Evolutionary conservation across 164 flowering plant species (phyloP).

Genomic region (Hamamelis virginiana): DNA sequence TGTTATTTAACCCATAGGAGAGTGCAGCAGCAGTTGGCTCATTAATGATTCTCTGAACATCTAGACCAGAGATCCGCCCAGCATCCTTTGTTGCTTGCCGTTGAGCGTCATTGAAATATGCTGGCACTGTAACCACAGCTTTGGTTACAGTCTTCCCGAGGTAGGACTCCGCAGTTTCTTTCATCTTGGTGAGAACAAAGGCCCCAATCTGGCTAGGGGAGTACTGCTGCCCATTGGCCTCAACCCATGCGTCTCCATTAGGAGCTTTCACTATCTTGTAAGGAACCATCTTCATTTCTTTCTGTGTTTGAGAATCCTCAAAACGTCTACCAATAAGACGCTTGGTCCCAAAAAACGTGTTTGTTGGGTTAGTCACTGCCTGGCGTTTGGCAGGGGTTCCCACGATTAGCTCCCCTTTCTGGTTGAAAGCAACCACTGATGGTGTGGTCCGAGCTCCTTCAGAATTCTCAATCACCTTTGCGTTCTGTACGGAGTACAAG

Average conservation of each 20-base stretch:
- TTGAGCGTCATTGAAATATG: conserved; percentile 76
- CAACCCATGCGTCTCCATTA: conserved; percentile 82
- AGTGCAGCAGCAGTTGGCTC: conserved; percentile 83
- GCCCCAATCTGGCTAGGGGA: conserved; percentile 81
- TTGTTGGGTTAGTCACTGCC: conserved; percentile 70
- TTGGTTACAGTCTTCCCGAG: conserved; percentile 55
- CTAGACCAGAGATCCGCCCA: conserved; percentile 69
- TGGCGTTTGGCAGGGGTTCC: conserved; percentile 74
- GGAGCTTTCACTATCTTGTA: conserved; percentile 68
- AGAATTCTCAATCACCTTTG: conserved; percentile 69
- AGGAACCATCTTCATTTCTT: conserved; percentile 78
- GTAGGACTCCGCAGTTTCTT: conserved; percentile 72
- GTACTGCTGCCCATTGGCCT: conserved; percentile 59
- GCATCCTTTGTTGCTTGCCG: conserved; percentile 82
- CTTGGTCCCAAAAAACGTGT: conserved; percentile 61
- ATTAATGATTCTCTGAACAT: conserved; percentile 71
- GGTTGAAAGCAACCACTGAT: conserved; percentile 65
- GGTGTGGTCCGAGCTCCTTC: conserved; percentile 76
- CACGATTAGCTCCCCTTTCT: conserved; percentile 57
- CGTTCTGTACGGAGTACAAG: conserved; percentile 28
- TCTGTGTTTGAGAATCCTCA: conserved; percentile 66
- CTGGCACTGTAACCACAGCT: conserved; percentile 72
- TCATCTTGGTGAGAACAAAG: conserved; percentile 68
- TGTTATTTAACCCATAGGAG: conserved; percentile 66
- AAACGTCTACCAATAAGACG: conserved; percentile 64